A percentile compares a stretch with the other conserved stretches of the same genome.
These are phyloP conservation scores for Diplogelasinospora grovesii DNA, from an alignment of 495 filamentous ascomycete species.

Conservation along the genomic window DNA sequence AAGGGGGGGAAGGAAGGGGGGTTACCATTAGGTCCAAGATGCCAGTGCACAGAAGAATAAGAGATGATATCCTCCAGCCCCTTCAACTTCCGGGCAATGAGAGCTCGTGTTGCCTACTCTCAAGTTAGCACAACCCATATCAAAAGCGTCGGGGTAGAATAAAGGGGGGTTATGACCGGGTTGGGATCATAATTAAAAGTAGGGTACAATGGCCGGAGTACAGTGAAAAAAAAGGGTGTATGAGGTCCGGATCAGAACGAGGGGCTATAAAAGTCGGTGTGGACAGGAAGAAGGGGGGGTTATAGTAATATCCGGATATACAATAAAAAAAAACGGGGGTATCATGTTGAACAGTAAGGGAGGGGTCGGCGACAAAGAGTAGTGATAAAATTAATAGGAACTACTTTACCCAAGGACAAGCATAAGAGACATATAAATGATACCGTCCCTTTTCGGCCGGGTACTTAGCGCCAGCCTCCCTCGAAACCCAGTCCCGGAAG, in stretches of 20 bases:
- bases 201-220: too few relatives aligned
- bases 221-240: too few relatives aligned
- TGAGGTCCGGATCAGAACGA: too few relatives aligned
- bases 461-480: conserved; percentile 52
- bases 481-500: conserved; percentile 67
- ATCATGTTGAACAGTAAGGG: background rate
- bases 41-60: conserved; percentile 61
- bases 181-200: too few relatives aligned
- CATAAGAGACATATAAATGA: conserved; percentile 67
- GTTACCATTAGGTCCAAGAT: conserved; percentile 48
- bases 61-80: conserved; percentile 68
- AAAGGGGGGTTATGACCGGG: too few relatives aligned
- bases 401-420: conserved; percentile 79
- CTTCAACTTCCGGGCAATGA: conserved; percentile 72
- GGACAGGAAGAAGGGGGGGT: too few relatives aligned
- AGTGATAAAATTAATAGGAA: conserved; percentile 9
- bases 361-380: background rate
- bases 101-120: conserved; percentile 57
- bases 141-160: too few relatives aligned
- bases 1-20: background rate
- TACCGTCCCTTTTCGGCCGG: conserved; percentile 71
- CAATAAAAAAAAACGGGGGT: background rate
- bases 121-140: background rate
- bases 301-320: too few relatives aligned
- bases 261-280: too few relatives aligned